Evolutionary conservation across 345 rosid species (phyloP).

Genomic region (Eucalyptus sideroxylon): DNA sequence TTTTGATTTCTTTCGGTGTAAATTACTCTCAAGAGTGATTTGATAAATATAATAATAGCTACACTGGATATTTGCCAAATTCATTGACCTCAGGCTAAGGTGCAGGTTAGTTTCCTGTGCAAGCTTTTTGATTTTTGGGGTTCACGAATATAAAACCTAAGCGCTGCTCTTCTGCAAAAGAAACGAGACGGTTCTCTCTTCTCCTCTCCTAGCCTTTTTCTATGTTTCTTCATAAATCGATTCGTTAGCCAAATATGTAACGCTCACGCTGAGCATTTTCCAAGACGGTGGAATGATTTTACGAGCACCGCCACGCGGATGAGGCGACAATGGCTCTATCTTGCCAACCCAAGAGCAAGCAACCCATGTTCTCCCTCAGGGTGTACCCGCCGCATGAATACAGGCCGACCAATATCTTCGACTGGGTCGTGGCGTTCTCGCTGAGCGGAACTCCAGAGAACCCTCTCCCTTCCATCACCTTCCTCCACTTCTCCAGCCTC

Average conservation of each 20-base stretch:
- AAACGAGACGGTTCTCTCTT: not conserved
- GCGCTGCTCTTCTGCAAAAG: not conserved
- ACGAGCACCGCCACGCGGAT: conserved; percentile 51
- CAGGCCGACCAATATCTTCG: conserved; percentile 34
- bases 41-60: not conserved
- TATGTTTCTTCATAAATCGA: not conserved
- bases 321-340: conserved; percentile 47
- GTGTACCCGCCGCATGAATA: conserved; percentile 44
- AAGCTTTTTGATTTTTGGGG: not conserved
- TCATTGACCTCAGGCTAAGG: not conserved
- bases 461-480: conserved; percentile 54
- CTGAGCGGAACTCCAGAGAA: conserved; percentile 38
- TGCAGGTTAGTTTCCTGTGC: not conserved
- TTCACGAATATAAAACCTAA: not conserved
- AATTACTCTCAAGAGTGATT: not conserved
- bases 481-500: conserved; percentile 58
- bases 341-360: conserved; percentile 59
- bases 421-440: conserved; percentile 49
- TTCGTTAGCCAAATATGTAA: not conserved
- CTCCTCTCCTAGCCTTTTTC: not conserved
- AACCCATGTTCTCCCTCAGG: conserved; percentile 45
- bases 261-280: not conserved
- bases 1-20: not conserved
- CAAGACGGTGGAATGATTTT: not conserved
- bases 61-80: not conserved